These are phyloP conservation scores for Debaryomyces maramus DNA, from an alignment of 805 yeast genomes.

Conservation along the genomic window DNA sequence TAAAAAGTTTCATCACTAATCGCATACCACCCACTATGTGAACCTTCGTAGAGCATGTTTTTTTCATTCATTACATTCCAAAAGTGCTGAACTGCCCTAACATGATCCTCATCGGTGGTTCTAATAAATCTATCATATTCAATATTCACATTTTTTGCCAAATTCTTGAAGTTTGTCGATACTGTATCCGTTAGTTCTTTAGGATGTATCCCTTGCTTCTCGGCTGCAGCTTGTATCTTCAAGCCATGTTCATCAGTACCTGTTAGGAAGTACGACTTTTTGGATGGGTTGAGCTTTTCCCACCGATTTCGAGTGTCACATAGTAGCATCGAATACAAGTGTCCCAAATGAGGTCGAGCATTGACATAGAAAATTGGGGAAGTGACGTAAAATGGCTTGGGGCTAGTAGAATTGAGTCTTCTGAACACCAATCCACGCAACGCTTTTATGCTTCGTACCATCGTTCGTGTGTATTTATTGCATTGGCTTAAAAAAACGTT, in stretches of 20 bases:
- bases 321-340: slow-evolving; percentile 80
- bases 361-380: slow-evolving; percentile 97
- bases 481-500: no score
- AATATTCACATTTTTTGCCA: slow-evolving; percentile 62
- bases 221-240: slow-evolving; percentile 88
- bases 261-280: slow-evolving; percentile 60
- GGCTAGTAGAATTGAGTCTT: slow-evolving; percentile 2
- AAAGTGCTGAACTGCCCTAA: slow-evolving; percentile 58
- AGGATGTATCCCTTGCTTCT: slow-evolving; percentile 47
- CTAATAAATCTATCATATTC: slow-evolving; percentile 76
- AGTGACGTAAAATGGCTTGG: slow-evolving; percentile 55
- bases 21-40: slow-evolving; percentile 93
- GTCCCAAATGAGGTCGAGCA: slow-evolving; percentile 94
- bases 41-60: slow-evolving; percentile 76
- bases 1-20: slow-evolving; percentile 93
- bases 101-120: slow-evolving; percentile 86
- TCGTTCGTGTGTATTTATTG: no score
- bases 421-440: not conserved
- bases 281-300: slow-evolving; percentile 46
- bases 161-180: slow-evolving; percentile 57
- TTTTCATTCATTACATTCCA: slow-evolving; percentile 64
- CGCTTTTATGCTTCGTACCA: no score
- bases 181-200: slow-evolving; percentile 71
- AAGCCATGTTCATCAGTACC: slow-evolving; percentile 98
- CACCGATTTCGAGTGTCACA: slow-evolving; percentile 80